These are phyloP conservation scores for Amanita inopinata DNA, from an alignment of 768 basidiomycete species.

Conservation along the genomic window DNA sequence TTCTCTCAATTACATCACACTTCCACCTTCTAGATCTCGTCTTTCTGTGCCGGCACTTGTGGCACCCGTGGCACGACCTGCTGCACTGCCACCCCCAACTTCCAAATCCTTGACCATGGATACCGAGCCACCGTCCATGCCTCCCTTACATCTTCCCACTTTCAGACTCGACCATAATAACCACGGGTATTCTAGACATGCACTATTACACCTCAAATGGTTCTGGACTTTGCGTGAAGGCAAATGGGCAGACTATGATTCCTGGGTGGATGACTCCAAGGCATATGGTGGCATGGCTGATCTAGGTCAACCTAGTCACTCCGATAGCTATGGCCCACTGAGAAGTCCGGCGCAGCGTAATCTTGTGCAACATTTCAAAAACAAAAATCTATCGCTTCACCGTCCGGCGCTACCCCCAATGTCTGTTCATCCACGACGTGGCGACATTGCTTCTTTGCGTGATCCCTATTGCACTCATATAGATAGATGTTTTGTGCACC, in stretches of 20 bases:
- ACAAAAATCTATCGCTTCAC: slow-evolving; percentile 5
- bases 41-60: neutral
- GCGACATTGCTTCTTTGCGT: slow-evolving; percentile 48
- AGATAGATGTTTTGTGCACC: slow-evolving; percentile 47
- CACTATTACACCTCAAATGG: slow-evolving; percentile 48
- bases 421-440: slow-evolving; percentile 49
- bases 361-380: slow-evolving; percentile 6
- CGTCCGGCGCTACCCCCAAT: slow-evolving; percentile 22
- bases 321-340: neutral
- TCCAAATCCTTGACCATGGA: neutral
- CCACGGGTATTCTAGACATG: slow-evolving; percentile 55
- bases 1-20: slow-evolving; percentile 6
- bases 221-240: slow-evolving; percentile 53
- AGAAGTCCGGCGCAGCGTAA: neutral
- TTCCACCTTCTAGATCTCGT: neutral
- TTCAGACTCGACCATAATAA: slow-evolving; percentile 37
- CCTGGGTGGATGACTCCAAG: neutral
- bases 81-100: slow-evolving; percentile 7
- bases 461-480: slow-evolving; percentile 48
- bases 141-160: slow-evolving; percentile 16
- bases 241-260: slow-evolving; percentile 32
- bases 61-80: slow-evolving; percentile 4
- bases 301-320: slow-evolving; percentile 1
- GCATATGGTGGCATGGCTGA: neutral
- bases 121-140: slow-evolving; percentile 3